Conservation (phyloP, 2,329 filamentous ascomycete genomes). For the Cyclaneusma minus region DNA sequence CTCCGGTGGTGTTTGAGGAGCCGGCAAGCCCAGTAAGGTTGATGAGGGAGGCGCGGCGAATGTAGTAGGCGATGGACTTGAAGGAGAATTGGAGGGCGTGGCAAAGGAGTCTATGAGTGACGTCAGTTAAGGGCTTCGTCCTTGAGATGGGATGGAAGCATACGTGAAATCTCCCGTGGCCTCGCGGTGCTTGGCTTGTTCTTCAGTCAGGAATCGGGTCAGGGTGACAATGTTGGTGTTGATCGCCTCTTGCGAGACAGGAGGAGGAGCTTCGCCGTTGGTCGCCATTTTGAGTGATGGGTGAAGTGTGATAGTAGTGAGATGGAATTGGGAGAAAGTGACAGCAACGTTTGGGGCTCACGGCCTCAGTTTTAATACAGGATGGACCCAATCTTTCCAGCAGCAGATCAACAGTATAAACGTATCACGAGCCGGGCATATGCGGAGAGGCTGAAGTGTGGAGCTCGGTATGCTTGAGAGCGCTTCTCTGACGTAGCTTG, state of each 20-base stretch:
- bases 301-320: constrained; percentile 1
- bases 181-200: constrained; percentile 84
- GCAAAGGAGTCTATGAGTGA: constrained; percentile 59
- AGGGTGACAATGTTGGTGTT: constrained; percentile 95
- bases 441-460: too few species aligned
- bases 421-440: too few species aligned
- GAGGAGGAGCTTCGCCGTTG: constrained; percentile 8
- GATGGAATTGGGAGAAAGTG: background rate
- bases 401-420: too few species aligned
- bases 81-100: constrained; percentile 98
- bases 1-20: constrained; percentile 86
- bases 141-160: constrained; percentile 18
- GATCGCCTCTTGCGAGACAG: constrained; percentile 53
- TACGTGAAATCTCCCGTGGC: constrained; percentile 98
- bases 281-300: constrained; percentile 8
- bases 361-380: too few species aligned
- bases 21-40: constrained; percentile 92
- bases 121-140: constrained; percentile 4
- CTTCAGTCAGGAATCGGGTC: constrained; percentile 89
- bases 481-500: too few species aligned
- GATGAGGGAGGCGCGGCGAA: constrained; percentile 85
- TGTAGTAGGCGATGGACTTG: constrained; percentile 99
- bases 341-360: too few species aligned
- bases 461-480: too few species aligned
- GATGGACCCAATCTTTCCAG: too few species aligned